Conservation (phyloP, 1,284 basidiomycete genomes). For the Fomitopsis betulina region DNA sequence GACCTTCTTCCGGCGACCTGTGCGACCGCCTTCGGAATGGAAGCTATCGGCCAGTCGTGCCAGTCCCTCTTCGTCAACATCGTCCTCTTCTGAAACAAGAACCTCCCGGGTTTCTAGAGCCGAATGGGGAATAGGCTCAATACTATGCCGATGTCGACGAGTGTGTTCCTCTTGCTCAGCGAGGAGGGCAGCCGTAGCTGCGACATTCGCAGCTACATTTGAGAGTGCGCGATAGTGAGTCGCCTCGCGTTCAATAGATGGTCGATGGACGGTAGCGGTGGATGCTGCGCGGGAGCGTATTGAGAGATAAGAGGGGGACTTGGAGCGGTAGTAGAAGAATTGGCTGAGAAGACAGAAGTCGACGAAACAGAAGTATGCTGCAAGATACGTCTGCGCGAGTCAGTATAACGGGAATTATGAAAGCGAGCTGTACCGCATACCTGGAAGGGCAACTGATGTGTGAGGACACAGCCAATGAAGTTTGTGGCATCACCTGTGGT, state of each 20-base stretch:
- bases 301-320: slow-evolving; percentile 29
- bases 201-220: slow-evolving; percentile 61
- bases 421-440: slow-evolving; percentile 37
- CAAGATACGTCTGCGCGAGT: slow-evolving; percentile 72
- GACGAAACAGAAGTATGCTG: slow-evolving; percentile 81
- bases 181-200: slow-evolving; percentile 59
- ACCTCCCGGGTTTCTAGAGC: slow-evolving; percentile 15
- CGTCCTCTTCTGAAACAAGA: slow-evolving; percentile 40
- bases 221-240: slow-evolving; percentile 67
- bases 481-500: slow-evolving; percentile 84
- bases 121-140: slow-evolving; percentile 16
- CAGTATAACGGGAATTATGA: background rate
- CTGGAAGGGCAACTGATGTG: slow-evolving; percentile 92
- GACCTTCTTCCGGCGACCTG: slow-evolving; percentile 45
- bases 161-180: slow-evolving; percentile 48
- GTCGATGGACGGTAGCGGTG: slow-evolving; percentile 33
- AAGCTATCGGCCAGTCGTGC: slow-evolving; percentile 63
- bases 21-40: slow-evolving; percentile 58
- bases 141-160: slow-evolving; percentile 21
- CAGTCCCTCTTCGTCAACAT: slow-evolving; percentile 46
- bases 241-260: slow-evolving; percentile 44
- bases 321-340: slow-evolving; percentile 67
- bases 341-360: slow-evolving; percentile 74
- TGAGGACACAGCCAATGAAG: slow-evolving; percentile 85
- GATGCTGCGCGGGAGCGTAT: slow-evolving; percentile 40